These are phyloP conservation scores for Zizania palustris DNA, from an alignment of 202 grass and related monocot species.

Conservation along the genomic window DNA sequence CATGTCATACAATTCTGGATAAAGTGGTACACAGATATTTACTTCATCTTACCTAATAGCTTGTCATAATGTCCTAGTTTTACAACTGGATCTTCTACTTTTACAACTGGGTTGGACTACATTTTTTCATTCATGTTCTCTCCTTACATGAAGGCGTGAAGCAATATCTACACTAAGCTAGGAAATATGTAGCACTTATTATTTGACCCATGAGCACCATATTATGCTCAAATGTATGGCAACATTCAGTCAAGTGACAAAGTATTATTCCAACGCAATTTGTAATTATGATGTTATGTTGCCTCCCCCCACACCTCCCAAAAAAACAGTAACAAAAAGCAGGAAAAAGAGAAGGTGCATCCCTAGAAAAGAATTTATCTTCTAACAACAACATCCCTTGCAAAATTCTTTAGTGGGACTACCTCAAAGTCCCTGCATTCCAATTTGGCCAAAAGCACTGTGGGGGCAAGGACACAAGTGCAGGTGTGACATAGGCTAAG, in stretches of 20 bases:
- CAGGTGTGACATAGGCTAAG: background rate
- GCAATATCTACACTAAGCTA: background rate
- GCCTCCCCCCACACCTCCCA: no score
- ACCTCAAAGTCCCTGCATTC: no score
- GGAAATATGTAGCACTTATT: background rate
- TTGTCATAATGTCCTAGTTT: background rate
- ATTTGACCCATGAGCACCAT: background rate
- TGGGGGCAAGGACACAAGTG: no score
- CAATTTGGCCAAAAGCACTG: no score
- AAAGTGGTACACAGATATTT: background rate
- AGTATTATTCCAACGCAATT: background rate
- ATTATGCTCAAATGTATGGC: background rate
- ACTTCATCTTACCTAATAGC: constrained; percentile 7
- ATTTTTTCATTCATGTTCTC: background rate
- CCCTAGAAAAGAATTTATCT: background rate
- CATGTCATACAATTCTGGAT: background rate
- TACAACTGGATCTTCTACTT: background rate
- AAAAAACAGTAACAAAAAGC: no score
- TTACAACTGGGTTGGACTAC: background rate
- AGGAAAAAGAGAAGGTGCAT: background rate
- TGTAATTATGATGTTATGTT: no score
- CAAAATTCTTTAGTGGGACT: no score
- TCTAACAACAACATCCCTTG: no score
- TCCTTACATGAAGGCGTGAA: background rate
- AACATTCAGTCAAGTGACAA: background rate